Percentiles rank a stretch among this genome's conserved stretches.
Evolutionary conservation across 805 yeast genomes (phyloP).

Genomic region (Lipomyces yamanashiensis): DNA sequence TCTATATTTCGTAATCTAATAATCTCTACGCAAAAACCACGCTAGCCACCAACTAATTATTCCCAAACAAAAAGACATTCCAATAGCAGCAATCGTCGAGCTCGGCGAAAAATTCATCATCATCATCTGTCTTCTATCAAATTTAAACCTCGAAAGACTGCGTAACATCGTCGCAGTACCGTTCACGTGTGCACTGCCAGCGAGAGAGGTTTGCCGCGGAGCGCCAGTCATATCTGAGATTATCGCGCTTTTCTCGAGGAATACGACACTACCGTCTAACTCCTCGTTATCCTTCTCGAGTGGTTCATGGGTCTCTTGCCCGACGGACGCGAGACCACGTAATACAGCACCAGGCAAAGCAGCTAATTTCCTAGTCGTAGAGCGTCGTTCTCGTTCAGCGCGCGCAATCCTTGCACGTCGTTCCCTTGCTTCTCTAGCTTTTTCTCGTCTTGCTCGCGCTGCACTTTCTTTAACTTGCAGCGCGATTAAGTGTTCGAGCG

Average conservation of each 20-base stretch:
- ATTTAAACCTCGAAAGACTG: constrained; percentile 11
- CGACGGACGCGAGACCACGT: neutral
- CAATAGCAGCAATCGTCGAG: constrained; percentile 19
- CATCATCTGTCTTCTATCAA: neutral
- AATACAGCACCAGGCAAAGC: neutral
- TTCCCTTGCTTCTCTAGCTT: constrained; percentile 10
- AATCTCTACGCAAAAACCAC: constrained; percentile 26
- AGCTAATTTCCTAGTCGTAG: constrained; percentile 1
- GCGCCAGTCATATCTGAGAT: constrained; percentile 1
- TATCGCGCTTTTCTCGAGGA: constrained; percentile 10
- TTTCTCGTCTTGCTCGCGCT: constrained; percentile 9
- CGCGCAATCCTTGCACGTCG: neutral
- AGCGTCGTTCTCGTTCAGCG: neutral
- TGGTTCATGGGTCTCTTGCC: neutral
- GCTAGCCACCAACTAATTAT: constrained; percentile 32
- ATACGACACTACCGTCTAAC: constrained; percentile 20
- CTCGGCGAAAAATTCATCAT: neutral
- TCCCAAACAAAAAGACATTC: constrained; percentile 32
- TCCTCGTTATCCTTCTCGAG: neutral
- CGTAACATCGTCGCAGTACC: constrained; percentile 1
- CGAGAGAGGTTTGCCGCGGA: neutral
- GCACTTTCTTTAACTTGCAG: constrained; percentile 21
- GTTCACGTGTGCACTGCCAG: constrained; percentile 5
- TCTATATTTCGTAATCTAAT: neutral
- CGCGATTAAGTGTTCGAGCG: constrained; percentile 13